These are phyloP conservation scores for Crataegus laevigata DNA, from an alignment of 306 rosid genomes.

Conservation along the genomic window DNA sequence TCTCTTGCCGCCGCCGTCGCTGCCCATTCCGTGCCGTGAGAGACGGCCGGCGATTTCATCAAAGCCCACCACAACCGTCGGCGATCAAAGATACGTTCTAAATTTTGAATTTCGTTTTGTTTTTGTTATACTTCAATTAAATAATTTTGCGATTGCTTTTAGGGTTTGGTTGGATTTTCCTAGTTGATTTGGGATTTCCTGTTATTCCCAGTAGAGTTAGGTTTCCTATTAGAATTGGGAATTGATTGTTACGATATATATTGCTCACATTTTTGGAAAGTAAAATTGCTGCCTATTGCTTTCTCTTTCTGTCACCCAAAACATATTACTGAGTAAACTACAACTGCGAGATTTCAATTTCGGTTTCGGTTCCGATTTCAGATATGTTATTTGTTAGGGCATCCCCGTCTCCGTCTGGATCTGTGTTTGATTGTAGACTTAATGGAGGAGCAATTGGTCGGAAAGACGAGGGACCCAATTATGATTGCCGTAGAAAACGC, in stretches of 20 bases:
- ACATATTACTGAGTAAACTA: too few species aligned
- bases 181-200: neutral
- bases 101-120: neutral
- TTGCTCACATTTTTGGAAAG: neutral
- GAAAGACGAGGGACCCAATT: neutral
- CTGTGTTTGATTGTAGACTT: neutral
- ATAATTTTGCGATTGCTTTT: neutral
- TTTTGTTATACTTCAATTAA: too few species aligned
- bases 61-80: too few species aligned
- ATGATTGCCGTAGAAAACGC: neutral
- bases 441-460: too few species aligned
- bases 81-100: too few species aligned
- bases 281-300: too few species aligned
- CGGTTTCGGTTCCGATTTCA: neutral
- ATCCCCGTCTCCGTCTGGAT: neutral
- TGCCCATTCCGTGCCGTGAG: conserved; percentile 24
- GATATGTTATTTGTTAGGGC: neutral
- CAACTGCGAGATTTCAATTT: too few species aligned
- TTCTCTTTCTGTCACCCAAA: too few species aligned
- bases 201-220: too few species aligned
- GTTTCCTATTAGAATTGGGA: too few species aligned
- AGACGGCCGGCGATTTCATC: too few species aligned
- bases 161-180: neutral
- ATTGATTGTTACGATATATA: too few species aligned
- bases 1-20: conserved; percentile 6